phyloP scores from a whole-genome alignment of 2,329 filamentous ascomycete genomes.

The Emydomyces testavorans region DNA sequence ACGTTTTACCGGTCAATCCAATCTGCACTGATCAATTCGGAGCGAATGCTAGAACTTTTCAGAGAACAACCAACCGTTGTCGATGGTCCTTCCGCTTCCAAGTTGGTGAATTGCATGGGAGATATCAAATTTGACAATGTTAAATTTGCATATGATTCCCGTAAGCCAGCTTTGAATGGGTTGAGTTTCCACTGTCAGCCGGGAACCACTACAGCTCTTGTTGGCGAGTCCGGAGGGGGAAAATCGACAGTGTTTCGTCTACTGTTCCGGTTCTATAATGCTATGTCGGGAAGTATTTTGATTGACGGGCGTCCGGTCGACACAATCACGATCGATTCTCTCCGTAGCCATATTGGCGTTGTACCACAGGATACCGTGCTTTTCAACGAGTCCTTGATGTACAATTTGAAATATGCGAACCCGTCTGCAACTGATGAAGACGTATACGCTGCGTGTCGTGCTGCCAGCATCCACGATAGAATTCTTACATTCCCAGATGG shows the following conservation, averaged over 20 bases:
- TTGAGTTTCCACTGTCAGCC: slow-evolving; percentile 76
- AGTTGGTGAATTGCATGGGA: slow-evolving; percentile 59
- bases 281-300: slow-evolving; percentile 64
- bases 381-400: slow-evolving; percentile 92
- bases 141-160: slow-evolving; percentile 77
- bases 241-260: slow-evolving; percentile 95
- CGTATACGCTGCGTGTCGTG: slow-evolving; percentile 67
- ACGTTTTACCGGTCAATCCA: slow-evolving; percentile 95
- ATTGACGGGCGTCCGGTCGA: slow-evolving; percentile 77
- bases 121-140: slow-evolving; percentile 81
- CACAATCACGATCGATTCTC: slow-evolving; percentile 83
- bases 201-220: slow-evolving; percentile 88
- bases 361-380: slow-evolving; percentile 93
- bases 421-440: slow-evolving; percentile 69
- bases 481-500: slow-evolving; percentile 79
- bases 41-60: slow-evolving; percentile 89
- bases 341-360: slow-evolving; percentile 82
- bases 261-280: slow-evolving; percentile 93
- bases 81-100: slow-evolving; percentile 55
- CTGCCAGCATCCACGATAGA: slow-evolving; percentile 85
- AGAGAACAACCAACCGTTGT: slow-evolving; percentile 88
- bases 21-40: slow-evolving; percentile 92
- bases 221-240: slow-evolving; percentile 91
- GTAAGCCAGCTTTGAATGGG: slow-evolving; percentile 72
- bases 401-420: slow-evolving; percentile 84